phyloP scores from a whole-genome alignment of 2,329 filamentous ascomycete genomes.

The Stemphylium vesicarium region DNA sequence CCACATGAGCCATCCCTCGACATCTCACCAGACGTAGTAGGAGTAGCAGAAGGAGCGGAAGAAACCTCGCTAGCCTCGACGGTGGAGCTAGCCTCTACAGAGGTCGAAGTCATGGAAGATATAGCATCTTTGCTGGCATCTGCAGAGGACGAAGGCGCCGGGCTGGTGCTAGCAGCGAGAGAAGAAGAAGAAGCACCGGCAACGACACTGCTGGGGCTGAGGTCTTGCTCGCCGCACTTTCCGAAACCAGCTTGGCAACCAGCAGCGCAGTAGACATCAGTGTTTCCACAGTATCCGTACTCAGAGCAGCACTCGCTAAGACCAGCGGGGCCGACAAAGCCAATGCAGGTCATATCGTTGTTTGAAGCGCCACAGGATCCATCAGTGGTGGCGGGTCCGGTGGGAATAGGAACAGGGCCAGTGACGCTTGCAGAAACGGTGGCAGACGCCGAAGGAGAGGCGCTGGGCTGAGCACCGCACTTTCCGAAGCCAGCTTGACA shows the following conservation, averaged over 20 bases:
- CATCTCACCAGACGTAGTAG: constrained; percentile 3
- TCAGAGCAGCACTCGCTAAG: constrained; percentile 51
- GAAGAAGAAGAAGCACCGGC: constrained; percentile 6
- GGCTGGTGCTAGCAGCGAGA: not conserved
- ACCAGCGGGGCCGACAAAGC: not conserved
- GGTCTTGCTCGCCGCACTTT: constrained; percentile 23
- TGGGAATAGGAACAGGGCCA: constrained; percentile 40
- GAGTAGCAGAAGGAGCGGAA: constrained; percentile 14
- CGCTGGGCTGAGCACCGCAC: constrained; percentile 8
- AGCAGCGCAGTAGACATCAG: constrained; percentile 33
- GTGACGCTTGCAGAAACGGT: constrained; percentile 34
- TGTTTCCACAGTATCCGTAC: constrained; percentile 37
- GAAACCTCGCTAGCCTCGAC: too few species aligned
- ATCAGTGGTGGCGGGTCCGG: constrained; percentile 45
- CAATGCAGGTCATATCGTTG: constrained; percentile 15
- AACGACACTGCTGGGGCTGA: not conserved
- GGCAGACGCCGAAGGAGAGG: constrained; percentile 15
- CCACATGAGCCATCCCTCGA: too few species aligned
- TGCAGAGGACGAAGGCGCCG: too few species aligned
- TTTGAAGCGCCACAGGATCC: constrained; percentile 51
- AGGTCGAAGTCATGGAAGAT: too few species aligned
- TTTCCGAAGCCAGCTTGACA: constrained; percentile 29
- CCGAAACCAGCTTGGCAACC: constrained; percentile 40
- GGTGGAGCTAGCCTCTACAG: too few species aligned
- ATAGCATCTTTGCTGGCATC: not conserved